Conservation (phyloP, 1,284 basidiomycete genomes). For the Ganoderma lingzhi region DNA sequence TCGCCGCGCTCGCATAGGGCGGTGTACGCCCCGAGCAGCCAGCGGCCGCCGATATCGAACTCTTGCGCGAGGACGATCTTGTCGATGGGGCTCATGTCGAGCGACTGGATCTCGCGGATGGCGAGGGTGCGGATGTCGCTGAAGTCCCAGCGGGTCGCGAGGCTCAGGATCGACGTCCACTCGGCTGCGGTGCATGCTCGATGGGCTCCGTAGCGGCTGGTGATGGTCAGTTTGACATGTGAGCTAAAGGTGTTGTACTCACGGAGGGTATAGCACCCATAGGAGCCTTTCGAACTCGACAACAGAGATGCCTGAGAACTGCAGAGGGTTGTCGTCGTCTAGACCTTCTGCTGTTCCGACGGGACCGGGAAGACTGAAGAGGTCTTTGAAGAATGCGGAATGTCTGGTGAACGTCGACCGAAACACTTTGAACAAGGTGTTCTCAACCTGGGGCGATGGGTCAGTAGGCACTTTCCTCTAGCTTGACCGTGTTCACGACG, state of each 20-base stretch:
- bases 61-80: slow-evolving; percentile 39
- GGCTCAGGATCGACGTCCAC: slow-evolving; percentile 46
- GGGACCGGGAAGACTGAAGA: slow-evolving; percentile 36
- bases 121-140: slow-evolving; percentile 41
- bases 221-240: background rate
- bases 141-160: slow-evolving; percentile 45
- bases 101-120: slow-evolving; percentile 36
- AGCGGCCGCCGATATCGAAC: slow-evolving; percentile 36
- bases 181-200: slow-evolving; percentile 41
- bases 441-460: slow-evolving; percentile 39
- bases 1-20: slow-evolving; percentile 39
- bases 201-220: slow-evolving; percentile 33
- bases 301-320: slow-evolving; percentile 36
- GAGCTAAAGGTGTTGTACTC: slow-evolving; percentile 14
- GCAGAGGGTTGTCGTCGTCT: slow-evolving; percentile 37
- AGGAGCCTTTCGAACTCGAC: slow-evolving; percentile 43
- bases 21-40: slow-evolving; percentile 38
- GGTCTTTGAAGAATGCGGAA: slow-evolving; percentile 38
- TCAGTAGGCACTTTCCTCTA: background rate
- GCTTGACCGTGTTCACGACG: background rate
- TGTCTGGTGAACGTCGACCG: slow-evolving; percentile 40
- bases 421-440: slow-evolving; percentile 41
- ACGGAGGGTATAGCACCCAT: slow-evolving; percentile 42
- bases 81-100: slow-evolving; percentile 39
- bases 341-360: slow-evolving; percentile 30